Evolutionary conservation across 2,329 filamentous ascomycete genomes (phyloP), one percentile per base, ranked within the genome.

Genomic region (Aspergillus ochraceus): DNA sequence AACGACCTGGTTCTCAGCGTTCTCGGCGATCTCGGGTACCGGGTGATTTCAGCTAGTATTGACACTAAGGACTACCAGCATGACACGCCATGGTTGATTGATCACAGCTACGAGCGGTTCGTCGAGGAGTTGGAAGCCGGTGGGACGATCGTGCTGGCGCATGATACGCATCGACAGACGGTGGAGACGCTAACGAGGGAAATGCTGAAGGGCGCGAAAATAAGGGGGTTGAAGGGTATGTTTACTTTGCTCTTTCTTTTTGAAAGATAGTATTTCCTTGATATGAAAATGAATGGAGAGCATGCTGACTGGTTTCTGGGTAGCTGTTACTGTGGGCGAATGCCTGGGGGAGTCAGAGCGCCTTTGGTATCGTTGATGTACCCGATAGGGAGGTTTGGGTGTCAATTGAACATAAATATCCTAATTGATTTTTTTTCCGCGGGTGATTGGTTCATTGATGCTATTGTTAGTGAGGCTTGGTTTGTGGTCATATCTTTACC

Each of bases 291-390:
- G 14, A n/a, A 45, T 17, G 8, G 22, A 29, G 8, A 29, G 49
- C 29, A 14, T 58, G 47, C 29, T 54, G n/a, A 55, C 47, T 52
- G 2, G 0, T 19, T 59, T 64, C 4, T 57, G 64, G 64, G 64
- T 64, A 68, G 79, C 80, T 49, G 83, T 84, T 29, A 84, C 84
- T 1, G 80, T 86, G 4, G 85, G 84, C 0, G 82, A 86, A 60
- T 88, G 85, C 59, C 75, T 87, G 17, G 80, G 80, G 0, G 84
- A 87, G 58, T 71, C 83, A 8, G 60, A 60, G n/a, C 74, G 70
- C 17, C 78, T 81, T 62, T 86, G 84, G 84, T 86, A 86, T 47
- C 22, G 22, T 22, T 47, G 22, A 42, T 42, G 32, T 9, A 8
- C 26, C 26, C 26, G 6, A 29, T 36, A 14, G 32, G 12, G 32